phyloP scores from a whole-genome alignment of 495 filamentous ascomycete species.

The Xylaria flabelliformis region DNA sequence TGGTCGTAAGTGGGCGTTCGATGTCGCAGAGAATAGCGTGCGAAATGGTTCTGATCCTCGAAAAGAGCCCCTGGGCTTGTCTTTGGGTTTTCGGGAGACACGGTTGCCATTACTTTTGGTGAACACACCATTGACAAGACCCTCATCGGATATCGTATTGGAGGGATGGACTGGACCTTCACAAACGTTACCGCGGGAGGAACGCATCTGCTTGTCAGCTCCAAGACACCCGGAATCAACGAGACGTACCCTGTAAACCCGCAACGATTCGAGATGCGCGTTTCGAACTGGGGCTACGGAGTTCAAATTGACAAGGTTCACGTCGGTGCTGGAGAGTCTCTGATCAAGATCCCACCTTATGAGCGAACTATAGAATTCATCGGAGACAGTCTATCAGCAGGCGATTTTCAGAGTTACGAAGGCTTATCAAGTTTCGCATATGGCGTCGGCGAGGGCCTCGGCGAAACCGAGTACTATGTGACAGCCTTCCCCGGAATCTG shows the following conservation, averaged over 20 bases:
- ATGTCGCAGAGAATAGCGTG: not conserved
- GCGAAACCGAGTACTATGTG: conserved; percentile 68
- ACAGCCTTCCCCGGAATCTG: conserved; percentile 70
- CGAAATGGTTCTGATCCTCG: not conserved
- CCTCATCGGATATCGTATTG: conserved; percentile 67
- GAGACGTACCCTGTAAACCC: conserved; percentile 49
- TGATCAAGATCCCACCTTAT: conserved; percentile 60
- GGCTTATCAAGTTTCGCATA: conserved; percentile 66
- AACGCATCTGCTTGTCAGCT: conserved; percentile 65
- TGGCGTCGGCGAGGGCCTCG: conserved; percentile 64
- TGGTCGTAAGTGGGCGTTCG: conserved; percentile 56
- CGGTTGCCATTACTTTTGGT: conserved; percentile 69
- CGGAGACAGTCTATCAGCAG: conserved; percentile 63
- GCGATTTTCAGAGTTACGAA: conserved; percentile 70
- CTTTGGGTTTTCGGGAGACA: conserved; percentile 68
- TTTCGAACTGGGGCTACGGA: conserved; percentile 72
- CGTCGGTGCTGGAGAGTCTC: conserved; percentile 51
- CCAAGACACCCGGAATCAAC: conserved; percentile 48
- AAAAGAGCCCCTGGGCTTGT: conserved; percentile 65
- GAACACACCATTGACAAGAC: conserved; percentile 60
- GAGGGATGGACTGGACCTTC: conserved; percentile 69
- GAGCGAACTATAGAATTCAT: conserved; percentile 68
- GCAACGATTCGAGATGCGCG: conserved; percentile 59
- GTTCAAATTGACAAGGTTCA: conserved; percentile 66
- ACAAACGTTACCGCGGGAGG: conserved; percentile 68